A percentile compares a stretch with the other conserved stretches of the same genome.
Conservation (phyloP, 1,284 basidiomycete genomes). For the Fomes fomentarius region DNA sequence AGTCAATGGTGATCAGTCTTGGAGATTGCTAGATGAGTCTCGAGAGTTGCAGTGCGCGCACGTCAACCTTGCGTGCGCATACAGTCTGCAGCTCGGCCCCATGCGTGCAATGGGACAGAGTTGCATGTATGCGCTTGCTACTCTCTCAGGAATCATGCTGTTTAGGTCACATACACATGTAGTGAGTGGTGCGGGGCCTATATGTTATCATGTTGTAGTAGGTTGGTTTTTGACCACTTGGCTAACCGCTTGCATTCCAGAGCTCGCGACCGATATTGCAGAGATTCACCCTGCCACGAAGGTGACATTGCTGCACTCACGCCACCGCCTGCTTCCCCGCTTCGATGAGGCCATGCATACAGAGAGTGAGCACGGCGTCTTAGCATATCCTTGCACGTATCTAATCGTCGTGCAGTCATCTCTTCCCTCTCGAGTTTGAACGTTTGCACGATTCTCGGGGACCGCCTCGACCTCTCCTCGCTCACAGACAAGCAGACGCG, state of each 20-base stretch:
- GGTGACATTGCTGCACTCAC: slow-evolving; percentile 73
- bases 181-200: too few relatives aligned
- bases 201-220: too few relatives aligned
- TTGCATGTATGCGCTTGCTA: too few relatives aligned
- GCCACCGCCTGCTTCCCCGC: slow-evolving; percentile 57
- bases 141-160: too few relatives aligned
- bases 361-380: slow-evolving; percentile 42
- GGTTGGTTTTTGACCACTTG: too few relatives aligned
- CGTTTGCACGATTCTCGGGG: slow-evolving; percentile 57
- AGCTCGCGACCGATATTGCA: slow-evolving; percentile 74
- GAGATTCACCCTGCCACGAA: slow-evolving; percentile 58
- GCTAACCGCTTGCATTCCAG: slow-evolving; percentile 30
- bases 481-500: slow-evolving; percentile 29
- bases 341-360: slow-evolving; percentile 62
- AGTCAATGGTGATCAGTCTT: too few relatives aligned
- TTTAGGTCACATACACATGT: too few relatives aligned
- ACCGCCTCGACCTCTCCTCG: slow-evolving; percentile 53
- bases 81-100: too few relatives aligned
- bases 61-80: too few relatives aligned
- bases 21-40: too few relatives aligned
- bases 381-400: background rate
- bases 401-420: slow-evolving; percentile 39
- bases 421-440: slow-evolving; percentile 45
- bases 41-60: too few relatives aligned
- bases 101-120: too few relatives aligned